These are phyloP conservation scores for Parsonsia alboflavescens DNA, from an alignment of 257 asterid genomes.

Conservation along the genomic window DNA sequence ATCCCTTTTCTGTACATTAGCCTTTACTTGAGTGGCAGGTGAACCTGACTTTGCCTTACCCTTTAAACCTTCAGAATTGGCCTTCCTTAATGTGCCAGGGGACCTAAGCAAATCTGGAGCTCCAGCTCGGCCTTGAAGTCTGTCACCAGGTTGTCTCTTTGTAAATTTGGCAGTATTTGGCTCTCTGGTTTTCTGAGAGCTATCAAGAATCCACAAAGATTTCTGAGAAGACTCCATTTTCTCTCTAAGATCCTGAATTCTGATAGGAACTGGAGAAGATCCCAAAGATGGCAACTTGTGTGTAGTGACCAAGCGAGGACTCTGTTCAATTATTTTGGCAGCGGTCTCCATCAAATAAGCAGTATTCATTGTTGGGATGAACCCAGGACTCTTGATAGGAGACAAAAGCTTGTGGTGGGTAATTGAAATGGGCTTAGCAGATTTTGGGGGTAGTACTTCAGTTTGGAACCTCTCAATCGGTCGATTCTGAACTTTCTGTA, in stretches of 20 bases:
- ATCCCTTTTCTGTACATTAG: slow-evolving; percentile 57
- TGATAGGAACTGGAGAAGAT: slow-evolving; percentile 62
- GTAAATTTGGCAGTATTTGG: slow-evolving; percentile 30
- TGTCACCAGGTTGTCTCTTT: slow-evolving; percentile 45
- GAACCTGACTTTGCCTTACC: slow-evolving; percentile 56
- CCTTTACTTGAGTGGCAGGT: slow-evolving; percentile 50
- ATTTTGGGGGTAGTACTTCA: slow-evolving; percentile 78
- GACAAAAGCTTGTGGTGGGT: slow-evolving; percentile 71
- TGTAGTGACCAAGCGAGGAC: slow-evolving; percentile 58
- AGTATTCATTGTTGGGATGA: slow-evolving; percentile 78
- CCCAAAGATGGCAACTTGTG: slow-evolving; percentile 47
- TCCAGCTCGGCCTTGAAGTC: slow-evolving; percentile 40
- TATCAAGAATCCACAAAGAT: slow-evolving; percentile 36
- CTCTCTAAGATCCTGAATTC: slow-evolving; percentile 58
- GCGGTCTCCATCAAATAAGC: slow-evolving; percentile 90
- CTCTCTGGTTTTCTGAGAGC: slow-evolving; percentile 45
- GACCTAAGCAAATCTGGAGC: slow-evolving; percentile 33
- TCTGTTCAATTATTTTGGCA: slow-evolving; percentile 78
- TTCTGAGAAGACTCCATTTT: slow-evolving; percentile 61
- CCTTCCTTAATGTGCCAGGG: slow-evolving; percentile 49
- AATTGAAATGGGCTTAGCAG: slow-evolving; percentile 72
- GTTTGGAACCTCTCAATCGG: slow-evolving; percentile 82
- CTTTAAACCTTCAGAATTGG: slow-evolving; percentile 45
- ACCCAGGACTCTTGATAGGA: slow-evolving; percentile 93
- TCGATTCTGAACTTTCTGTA: slow-evolving; percentile 56